Evolutionary conservation across 495 filamentous ascomycete species (phyloP).

Genomic region (Apodospora peruviana): DNA sequence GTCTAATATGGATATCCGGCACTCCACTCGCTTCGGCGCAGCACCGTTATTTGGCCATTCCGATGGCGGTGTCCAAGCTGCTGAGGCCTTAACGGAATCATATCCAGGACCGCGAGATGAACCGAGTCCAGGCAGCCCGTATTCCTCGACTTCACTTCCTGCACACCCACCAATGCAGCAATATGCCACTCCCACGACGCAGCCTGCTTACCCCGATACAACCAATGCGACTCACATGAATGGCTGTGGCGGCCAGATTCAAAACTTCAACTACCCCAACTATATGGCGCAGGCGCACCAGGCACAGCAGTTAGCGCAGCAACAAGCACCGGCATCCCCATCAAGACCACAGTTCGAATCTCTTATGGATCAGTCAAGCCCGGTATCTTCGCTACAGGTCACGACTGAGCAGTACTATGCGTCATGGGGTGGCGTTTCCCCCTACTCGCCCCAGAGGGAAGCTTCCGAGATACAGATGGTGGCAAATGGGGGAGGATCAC

Average conservation of each 20-base stretch:
- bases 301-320: slow-evolving; percentile 6
- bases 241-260: slow-evolving; percentile 6
- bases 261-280: slow-evolving; percentile 20
- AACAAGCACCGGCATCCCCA: not conserved
- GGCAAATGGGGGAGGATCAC: not conserved
- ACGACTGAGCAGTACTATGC: slow-evolving; percentile 2
- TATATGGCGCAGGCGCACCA: slow-evolving; percentile 21
- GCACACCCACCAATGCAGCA: not conserved
- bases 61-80: slow-evolving; percentile 28
- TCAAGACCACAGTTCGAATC: slow-evolving; percentile 11
- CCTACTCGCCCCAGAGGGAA: slow-evolving; percentile 12
- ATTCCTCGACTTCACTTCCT: not conserved
- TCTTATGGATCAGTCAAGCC: slow-evolving; percentile 20
- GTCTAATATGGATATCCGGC: slow-evolving; percentile 9
- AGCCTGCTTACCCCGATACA: not conserved
- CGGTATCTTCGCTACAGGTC: slow-evolving; percentile 2
- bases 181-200: not conserved
- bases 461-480: slow-evolving; percentile 1
- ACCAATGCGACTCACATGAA: not conserved
- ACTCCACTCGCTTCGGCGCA: slow-evolving; percentile 21
- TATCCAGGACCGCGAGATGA: slow-evolving; percentile 6
- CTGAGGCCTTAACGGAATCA: slow-evolving; percentile 24
- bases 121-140: not conserved
- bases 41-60: slow-evolving; percentile 23
- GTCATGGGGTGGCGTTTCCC: slow-evolving; percentile 1